Percentiles rank a stretch among this genome's conserved stretches.
Conservation (phyloP, 164 flowering plant genomes). For the Euptelea pleiosperma region DNA sequence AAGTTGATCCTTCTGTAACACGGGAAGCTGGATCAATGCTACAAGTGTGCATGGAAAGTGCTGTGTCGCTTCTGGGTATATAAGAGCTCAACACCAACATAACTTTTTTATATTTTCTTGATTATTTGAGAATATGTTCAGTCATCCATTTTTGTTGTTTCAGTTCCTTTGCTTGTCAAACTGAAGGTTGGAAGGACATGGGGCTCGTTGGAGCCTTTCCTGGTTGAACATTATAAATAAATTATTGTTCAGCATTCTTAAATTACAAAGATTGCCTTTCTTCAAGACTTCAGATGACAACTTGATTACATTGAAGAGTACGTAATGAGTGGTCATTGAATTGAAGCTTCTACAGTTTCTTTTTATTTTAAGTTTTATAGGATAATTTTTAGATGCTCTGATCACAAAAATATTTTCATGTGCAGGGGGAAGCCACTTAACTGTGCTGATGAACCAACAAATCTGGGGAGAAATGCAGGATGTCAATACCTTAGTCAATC, state of each 20-base stretch:
- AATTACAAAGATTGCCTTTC: not conserved
- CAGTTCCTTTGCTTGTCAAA: conserved; percentile 88
- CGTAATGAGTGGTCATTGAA: not conserved
- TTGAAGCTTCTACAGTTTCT: too few species aligned
- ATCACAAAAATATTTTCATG: too few species aligned
- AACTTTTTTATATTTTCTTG: not conserved
- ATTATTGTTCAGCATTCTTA: not conserved
- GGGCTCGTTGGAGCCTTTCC: conserved; percentile 83
- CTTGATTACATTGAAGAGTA: not conserved
- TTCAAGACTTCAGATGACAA: not conserved
- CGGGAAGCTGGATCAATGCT: conserved; percentile 72
- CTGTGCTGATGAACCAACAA: too few species aligned
- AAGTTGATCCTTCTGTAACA: conserved; percentile 67
- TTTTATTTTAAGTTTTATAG: too few species aligned
- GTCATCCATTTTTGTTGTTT: conserved; percentile 13
- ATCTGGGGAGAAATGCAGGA: too few species aligned
- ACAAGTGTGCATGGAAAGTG: conserved; percentile 82
- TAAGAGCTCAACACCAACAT: conserved; percentile 1
- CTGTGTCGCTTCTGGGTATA: conserved; percentile 75
- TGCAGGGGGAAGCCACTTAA: too few species aligned
- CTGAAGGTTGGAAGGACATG: conserved; percentile 87
- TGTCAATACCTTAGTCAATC: too few species aligned
- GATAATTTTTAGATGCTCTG: too few species aligned
- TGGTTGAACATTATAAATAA: conserved; percentile 19
- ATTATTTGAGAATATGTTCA: not conserved